phyloP scores from a whole-genome alignment of 2,329 filamentous ascomycete genomes.

The Cadophora malorum region DNA sequence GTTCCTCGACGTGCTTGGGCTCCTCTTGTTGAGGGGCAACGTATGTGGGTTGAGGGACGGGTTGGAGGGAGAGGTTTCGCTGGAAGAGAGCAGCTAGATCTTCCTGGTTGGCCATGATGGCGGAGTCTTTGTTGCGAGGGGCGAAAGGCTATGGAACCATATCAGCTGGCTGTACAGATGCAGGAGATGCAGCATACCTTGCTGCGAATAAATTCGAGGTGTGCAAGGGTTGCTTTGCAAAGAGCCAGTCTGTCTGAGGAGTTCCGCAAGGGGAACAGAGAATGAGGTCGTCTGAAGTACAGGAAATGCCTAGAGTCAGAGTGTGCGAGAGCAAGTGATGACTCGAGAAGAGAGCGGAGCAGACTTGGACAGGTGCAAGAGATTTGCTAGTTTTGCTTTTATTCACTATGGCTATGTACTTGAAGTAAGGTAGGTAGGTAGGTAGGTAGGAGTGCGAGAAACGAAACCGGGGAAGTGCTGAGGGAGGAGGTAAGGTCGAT shows the following conservation, averaged over 20 bases:
- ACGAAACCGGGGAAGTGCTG: constrained; percentile 35
- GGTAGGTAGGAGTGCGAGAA: constrained; percentile 35
- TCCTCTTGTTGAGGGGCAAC: constrained; percentile 43
- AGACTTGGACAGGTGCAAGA: constrained; percentile 44
- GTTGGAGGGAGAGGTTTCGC: constrained; percentile 70
- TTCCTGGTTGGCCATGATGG: constrained; percentile 72
- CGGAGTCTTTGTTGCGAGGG: constrained; percentile 47
- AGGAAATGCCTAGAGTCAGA: constrained; percentile 43
- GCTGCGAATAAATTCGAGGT: constrained; percentile 38
- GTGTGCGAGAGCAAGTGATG: constrained; percentile 35
- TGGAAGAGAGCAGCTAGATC: constrained; percentile 84
- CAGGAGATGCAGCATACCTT: constrained; percentile 42
- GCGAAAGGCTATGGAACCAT: constrained; percentile 43
- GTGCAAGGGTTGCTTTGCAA: constrained; percentile 38
- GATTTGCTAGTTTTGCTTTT: constrained; percentile 52
- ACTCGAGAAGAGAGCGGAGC: constrained; percentile 42
- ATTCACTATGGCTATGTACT: constrained; percentile 59
- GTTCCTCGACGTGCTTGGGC: constrained; percentile 47
- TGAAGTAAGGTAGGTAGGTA: constrained; percentile 42
- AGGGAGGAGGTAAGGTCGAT: constrained; percentile 23
- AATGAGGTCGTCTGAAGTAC: constrained; percentile 33
- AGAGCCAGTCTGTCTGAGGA: constrained; percentile 35
- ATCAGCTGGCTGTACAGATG: constrained; percentile 35
- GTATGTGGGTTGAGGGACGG: constrained; percentile 37
- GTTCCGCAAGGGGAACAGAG: constrained; percentile 26